Evolutionary conservation across 768 basidiomycete genomes (phyloP).

Genomic region (Lentinus tigrinus): DNA sequence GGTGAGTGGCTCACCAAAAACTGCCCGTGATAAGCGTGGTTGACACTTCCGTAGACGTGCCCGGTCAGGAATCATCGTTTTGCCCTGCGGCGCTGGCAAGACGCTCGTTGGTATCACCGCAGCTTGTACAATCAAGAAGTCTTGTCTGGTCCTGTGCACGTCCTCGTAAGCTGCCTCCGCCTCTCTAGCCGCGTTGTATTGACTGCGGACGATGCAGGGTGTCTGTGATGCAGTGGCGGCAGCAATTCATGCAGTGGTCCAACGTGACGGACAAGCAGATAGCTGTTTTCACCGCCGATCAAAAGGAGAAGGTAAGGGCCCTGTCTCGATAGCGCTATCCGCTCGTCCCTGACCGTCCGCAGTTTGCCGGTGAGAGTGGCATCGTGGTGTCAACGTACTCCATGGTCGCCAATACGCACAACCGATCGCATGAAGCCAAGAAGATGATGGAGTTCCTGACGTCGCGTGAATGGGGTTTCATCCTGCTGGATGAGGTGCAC

Average conservation of each 20-base stretch:
- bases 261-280: conserved; percentile 97
- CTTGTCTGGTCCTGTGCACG: conserved; percentile 94
- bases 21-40: conserved; percentile 4
- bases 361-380: conserved; percentile 97
- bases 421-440: conserved; percentile 97
- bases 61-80: conserved; percentile 95
- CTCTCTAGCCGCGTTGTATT: background rate
- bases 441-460: conserved; percentile 99
- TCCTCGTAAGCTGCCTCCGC: conserved; percentile 73
- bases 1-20: conserved; percentile 45
- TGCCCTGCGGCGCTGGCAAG: conserved; percentile 98
- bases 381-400: conserved; percentile 99
- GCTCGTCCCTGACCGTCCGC: conserved; percentile 7
- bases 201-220: conserved; percentile 45
- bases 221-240: conserved; percentile 98
- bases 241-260: conserved; percentile 98
- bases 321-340: background rate
- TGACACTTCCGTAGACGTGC: conserved; percentile 67
- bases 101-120: conserved; percentile 99
- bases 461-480: conserved; percentile 99
- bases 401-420: conserved; percentile 98
- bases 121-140: conserved; percentile 99
- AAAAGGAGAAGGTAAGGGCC: conserved; percentile 84
- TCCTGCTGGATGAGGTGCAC: conserved; percentile 96
- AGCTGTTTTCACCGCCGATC: conserved; percentile 95